Evolutionary conservation across 305 asterid species (phyloP), one percentile per base, ranked within the genome.

Genomic region (Ilex paraguariensis): DNA sequence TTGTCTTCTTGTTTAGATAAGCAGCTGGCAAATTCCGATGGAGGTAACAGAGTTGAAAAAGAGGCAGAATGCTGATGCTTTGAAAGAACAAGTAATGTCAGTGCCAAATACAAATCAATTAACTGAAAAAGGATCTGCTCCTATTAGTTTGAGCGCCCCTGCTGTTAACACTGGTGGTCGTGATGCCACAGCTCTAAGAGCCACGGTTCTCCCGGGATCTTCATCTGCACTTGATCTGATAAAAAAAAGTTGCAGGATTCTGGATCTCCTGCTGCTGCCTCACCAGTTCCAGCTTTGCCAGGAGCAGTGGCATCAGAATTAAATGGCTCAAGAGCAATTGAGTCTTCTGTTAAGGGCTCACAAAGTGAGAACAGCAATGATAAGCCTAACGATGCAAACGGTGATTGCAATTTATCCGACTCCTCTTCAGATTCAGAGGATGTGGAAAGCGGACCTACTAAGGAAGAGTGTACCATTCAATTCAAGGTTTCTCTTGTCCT

Each of bases 111-210:
- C 78, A 59, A 76, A 74, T 70, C 42, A 63, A 65, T 72, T 63
- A 69, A 63, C 87, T 70, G 97, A 86, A 75, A 87, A 80, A 68
- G 94, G 80, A 79, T 66, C 92, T 60, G 74, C 77, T 81, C 82
- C 88, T 70, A 69, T 73, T 69, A 73, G 73, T 73, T 80, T 90
- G 81, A 91, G 86, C 82, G 80, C 90, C 40, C 95, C 99, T 76
- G 97, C 99, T 77, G 83, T 87, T 78, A 82, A 57, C 73, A 83
- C 93, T 71, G 99, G 99, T 77, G 97, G 99, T 67, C 96, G 99
- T 71, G 99, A 94, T 74, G 92, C 97, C 63, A 68, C 78, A 62
- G 73, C 85, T 69, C 73, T 79, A 33, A 84, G 84, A 76, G 73
- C 95, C 56, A 71, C 87, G 39, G 72, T 62, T 77, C 75, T 76